Evolutionary conservation across 2,329 filamentous ascomycete genomes (phyloP), one percentile per base, ranked within the genome.

Genomic region (Catunica adiposa): DNA sequence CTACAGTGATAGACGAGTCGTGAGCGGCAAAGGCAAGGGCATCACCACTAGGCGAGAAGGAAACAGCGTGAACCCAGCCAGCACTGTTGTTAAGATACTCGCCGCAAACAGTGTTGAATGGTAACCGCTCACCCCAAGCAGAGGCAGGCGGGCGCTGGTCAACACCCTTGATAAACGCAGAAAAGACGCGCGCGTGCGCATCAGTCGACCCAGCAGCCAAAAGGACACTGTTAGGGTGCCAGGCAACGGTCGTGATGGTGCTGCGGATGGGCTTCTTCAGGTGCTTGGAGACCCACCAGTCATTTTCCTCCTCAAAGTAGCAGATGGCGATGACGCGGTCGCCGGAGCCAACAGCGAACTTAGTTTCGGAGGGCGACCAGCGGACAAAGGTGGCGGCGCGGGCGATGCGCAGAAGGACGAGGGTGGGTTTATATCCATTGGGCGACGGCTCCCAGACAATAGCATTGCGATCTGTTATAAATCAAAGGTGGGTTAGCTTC

Each of bases 241-340:
- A 98, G 57, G 84, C 83, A 47, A 98, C 81, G 15, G 86, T 89
- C 56, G 92, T 97, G 64, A 98, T 90, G 57, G 92, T 98, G 68
- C 89, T 95, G 62, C 90, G 86, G 64, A 98, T 94, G 20, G 92
- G 92, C 78, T 97, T 98, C 80, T 97, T 97, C 66, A 98, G 73
- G 71, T 98, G 92, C 77, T 98, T 98, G 38, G 89, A 96, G 44
- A 98, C 90, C 92, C 92, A 98, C 92, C 92, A 98, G 74, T 98
- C 89, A 70, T 98, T 96, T 70, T 98, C 92, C 68, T 95, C 87
- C 67, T 98, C 92, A 64, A 98, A 98, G 74, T 97, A 97, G 76
- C 92, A 98, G 63, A 97, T 79, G 42, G 92, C 89, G 64, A 98
- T 95, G 61, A 95, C 85, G 61, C 92, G 83, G 63, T 95, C 92